Percentiles rank a stretch among this genome's conserved stretches.
Evolutionary conservation across 805 yeast genomes (phyloP).

Genomic region (Ogataea paraovalis): DNA sequence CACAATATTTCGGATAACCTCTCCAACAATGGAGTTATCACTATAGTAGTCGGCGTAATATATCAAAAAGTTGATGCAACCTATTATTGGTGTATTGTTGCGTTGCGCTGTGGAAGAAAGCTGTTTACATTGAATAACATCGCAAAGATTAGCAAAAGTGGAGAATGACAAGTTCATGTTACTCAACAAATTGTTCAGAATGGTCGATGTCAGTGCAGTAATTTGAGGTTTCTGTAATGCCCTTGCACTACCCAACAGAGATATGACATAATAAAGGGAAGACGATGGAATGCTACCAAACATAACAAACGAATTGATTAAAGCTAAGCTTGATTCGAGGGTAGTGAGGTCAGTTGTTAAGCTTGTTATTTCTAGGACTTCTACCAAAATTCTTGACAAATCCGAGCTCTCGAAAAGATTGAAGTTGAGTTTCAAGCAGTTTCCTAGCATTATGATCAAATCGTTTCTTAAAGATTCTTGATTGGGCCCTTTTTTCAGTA

Average conservation of each 20-base stretch:
- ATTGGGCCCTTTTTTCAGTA: slow-evolving; percentile 2
- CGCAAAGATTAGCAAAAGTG: slow-evolving; percentile 15
- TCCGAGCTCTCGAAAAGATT: slow-evolving; percentile 16
- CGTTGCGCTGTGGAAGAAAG: slow-evolving; percentile 1
- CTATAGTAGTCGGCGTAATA: slow-evolving; percentile 11
- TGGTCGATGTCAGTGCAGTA: slow-evolving; percentile 4
- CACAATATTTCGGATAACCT: slow-evolving; percentile 12
- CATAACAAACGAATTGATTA: slow-evolving; percentile 13
- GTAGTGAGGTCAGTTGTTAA: slow-evolving; percentile 10
- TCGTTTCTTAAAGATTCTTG: slow-evolving; percentile 10
- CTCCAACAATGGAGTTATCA: slow-evolving; percentile 8
- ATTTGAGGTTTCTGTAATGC: slow-evolving; percentile 9
- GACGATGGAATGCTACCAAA: slow-evolving; percentile 15
- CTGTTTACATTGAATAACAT: slow-evolving; percentile 14
- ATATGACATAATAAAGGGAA: slow-evolving; percentile 9
- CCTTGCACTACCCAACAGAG: slow-evolving; percentile 15
- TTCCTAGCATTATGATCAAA: slow-evolving; percentile 13
- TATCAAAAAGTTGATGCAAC: slow-evolving; percentile 18
- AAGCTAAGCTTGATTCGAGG: slow-evolving; percentile 11
- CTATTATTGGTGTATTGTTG: slow-evolving; percentile 13
- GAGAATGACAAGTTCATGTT: slow-evolving; percentile 8
- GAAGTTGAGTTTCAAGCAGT: slow-evolving; percentile 22
- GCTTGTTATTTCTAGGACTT: slow-evolving; percentile 11
- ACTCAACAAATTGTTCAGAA: slow-evolving; percentile 12
- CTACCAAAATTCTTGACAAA: slow-evolving; percentile 5